Percentiles rank a stretch among this genome's conserved stretches.
Conservation (phyloP, 108 stramenopile species). For the Cyclotella distinguenda region DNA sequence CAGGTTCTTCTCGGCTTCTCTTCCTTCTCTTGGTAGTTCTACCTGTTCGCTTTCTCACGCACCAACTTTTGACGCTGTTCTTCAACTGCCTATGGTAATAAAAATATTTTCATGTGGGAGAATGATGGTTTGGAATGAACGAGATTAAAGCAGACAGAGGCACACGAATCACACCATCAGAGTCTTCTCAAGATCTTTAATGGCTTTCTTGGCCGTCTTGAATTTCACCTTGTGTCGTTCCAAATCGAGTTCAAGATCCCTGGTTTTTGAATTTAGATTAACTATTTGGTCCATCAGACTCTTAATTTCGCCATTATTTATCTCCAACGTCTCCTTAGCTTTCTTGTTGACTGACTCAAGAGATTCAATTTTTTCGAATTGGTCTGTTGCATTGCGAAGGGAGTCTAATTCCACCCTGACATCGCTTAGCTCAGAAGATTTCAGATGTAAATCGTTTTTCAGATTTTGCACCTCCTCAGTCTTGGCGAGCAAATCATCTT, state of each 20-base stretch:
- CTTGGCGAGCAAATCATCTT: background rate
- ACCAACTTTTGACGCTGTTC: conserved; percentile 1
- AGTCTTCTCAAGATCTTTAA: conserved; percentile 5
- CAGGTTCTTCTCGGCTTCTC: no score
- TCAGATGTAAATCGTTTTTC: background rate
- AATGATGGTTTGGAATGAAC: background rate
- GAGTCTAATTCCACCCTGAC: background rate
- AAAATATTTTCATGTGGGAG: background rate
- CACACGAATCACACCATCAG: background rate
- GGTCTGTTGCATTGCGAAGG: background rate
- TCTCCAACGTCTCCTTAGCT: background rate
- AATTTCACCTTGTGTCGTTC: background rate
- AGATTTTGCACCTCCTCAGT: background rate
- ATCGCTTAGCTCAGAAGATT: background rate
- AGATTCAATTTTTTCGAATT: background rate
- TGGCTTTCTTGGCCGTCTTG: background rate
- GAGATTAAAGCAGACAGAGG: background rate
- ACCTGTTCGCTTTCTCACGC: background rate
- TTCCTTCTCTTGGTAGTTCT: no score
- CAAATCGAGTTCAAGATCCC: background rate
- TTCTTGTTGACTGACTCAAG: background rate
- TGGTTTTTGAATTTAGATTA: background rate
- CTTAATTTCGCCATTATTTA: background rate
- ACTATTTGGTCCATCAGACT: background rate
- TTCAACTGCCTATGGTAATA: background rate